Evolutionary conservation across 2,329 filamentous ascomycete genomes (phyloP).

Genomic region (Amphichorda felina): DNA sequence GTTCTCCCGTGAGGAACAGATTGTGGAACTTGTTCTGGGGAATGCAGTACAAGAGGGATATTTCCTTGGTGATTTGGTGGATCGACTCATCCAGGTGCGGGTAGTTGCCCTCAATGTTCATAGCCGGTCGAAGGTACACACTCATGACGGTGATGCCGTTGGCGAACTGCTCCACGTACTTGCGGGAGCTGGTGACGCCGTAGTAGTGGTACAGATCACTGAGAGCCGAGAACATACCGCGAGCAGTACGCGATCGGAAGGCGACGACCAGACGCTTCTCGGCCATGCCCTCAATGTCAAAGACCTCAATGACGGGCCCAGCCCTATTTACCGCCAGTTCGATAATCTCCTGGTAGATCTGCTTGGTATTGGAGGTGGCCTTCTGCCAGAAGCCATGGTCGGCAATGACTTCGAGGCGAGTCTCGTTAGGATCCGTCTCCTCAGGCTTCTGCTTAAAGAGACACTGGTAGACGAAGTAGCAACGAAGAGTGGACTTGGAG

Average conservation of each 20-base stretch:
- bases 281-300: conserved; percentile 80
- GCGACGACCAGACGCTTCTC: conserved; percentile 94
- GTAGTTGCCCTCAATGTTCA: conserved; percentile 41
- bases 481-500: conserved; percentile 75
- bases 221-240: conserved; percentile 88
- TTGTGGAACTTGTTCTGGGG: conserved; percentile 93
- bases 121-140: conserved; percentile 73
- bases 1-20: conserved; percentile 72
- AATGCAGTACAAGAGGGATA: conserved; percentile 93
- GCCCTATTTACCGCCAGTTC: conserved; percentile 72
- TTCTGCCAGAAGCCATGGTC: conserved; percentile 93
- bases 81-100: conserved; percentile 90
- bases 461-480: conserved; percentile 98
- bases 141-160: conserved; percentile 98
- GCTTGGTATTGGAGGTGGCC: conserved; percentile 89
- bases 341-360: conserved; percentile 91
- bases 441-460: conserved; percentile 67
- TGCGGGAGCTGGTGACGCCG: conserved; percentile 86
- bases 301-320: conserved; percentile 94
- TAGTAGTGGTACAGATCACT: conserved; percentile 99
- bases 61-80: conserved; percentile 97
- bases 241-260: conserved; percentile 84
- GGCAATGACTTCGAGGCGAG: conserved; percentile 79
- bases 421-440: conserved; percentile 66
- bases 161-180: conserved; percentile 98